These are phyloP conservation scores for Abortiporus biennis DNA, from an alignment of 1,284 basidiomycete species.

Conservation along the genomic window DNA sequence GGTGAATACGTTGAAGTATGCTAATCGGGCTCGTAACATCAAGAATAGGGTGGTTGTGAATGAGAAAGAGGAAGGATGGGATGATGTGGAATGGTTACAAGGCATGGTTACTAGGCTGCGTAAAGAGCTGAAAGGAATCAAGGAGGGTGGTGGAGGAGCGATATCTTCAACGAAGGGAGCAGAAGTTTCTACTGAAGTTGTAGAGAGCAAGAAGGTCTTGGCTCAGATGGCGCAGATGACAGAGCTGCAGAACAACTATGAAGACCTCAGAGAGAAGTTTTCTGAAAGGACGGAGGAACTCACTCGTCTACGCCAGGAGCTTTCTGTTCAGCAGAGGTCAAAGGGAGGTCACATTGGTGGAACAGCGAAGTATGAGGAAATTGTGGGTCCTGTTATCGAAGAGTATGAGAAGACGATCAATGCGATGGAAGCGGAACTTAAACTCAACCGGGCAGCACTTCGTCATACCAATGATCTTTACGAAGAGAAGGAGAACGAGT, in stretches of 20 bases:
- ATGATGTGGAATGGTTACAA: conserved; percentile 96
- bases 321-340: conserved; percentile 64
- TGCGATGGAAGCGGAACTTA: conserved; percentile 92
- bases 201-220: conserved; percentile 65
- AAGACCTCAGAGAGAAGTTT: conserved; percentile 78
- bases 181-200: conserved; percentile 3
- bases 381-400: conserved; percentile 95
- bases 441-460: conserved; percentile 83
- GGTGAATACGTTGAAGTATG: conserved; percentile 96
- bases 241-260: conserved; percentile 77
- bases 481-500: conserved; percentile 82
- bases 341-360: conserved; percentile 57
- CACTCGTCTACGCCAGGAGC: conserved; percentile 67
- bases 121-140: conserved; percentile 77
- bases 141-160: conserved; percentile 48
- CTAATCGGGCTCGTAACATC: conserved; percentile 95
- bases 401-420: conserved; percentile 98
- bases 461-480: conserved; percentile 87
- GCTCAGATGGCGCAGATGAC: conserved; percentile 75
- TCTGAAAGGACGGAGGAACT: conserved; percentile 86
- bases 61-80: conserved; percentile 97
- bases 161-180: conserved; percentile 15
- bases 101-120: conserved; percentile 78
- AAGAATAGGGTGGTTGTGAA: conserved; percentile 92
- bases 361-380: conserved; percentile 86